Evolutionary conservation across 2,329 filamentous ascomycete species (phyloP).

Genomic region (Trichoderma pleuroti): DNA sequence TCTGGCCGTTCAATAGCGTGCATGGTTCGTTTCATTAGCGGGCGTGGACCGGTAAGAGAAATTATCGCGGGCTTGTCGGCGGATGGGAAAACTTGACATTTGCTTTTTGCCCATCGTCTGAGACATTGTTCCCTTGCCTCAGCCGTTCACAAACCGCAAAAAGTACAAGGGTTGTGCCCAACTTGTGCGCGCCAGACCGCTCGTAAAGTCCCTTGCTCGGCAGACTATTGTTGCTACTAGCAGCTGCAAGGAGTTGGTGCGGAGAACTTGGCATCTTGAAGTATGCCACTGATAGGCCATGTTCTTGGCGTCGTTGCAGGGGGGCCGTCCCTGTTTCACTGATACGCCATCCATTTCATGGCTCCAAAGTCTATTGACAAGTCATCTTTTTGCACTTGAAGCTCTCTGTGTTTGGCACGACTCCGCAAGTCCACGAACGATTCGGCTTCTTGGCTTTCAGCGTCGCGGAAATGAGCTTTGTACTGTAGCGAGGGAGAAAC

Average conservation of each 20-base stretch:
- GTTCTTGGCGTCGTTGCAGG: neutral
- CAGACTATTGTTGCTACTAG: neutral
- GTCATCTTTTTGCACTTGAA: neutral
- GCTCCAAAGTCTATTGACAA: neutral
- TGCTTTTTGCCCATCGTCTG: neutral
- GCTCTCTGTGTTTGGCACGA: neutral
- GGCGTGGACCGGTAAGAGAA: neutral
- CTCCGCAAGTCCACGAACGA: neutral
- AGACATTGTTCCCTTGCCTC: conserved; percentile 15
- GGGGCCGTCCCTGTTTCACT: neutral
- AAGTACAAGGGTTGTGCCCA: neutral
- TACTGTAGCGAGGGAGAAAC: neutral
- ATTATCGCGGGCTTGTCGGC: neutral
- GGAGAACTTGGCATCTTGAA: neutral
- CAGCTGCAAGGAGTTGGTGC: neutral
- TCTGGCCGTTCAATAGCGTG: neutral
- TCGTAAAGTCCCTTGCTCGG: neutral
- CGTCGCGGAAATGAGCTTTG: neutral
- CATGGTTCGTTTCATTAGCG: neutral
- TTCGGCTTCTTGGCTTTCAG: neutral
- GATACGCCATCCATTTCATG: neutral
- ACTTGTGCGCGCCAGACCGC: neutral
- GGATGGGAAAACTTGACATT: neutral
- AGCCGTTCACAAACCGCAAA: neutral
- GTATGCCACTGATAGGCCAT: neutral